Conservation (phyloP, 2,329 filamentous ascomycete species). For the Fusarium nurragi region DNA sequence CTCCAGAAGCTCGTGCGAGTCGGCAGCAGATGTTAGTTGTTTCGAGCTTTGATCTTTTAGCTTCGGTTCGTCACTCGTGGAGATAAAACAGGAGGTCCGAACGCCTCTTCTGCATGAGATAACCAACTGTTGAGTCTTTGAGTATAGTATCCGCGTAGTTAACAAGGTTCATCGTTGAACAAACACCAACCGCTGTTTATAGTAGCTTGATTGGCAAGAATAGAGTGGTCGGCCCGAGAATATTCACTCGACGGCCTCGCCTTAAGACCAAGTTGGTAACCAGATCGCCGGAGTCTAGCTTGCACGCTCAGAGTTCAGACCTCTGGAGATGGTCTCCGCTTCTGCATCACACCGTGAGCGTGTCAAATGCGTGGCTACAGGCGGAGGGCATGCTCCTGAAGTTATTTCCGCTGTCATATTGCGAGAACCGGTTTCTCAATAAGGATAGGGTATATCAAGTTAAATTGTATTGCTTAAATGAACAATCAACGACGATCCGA, state of each 20-base stretch:
- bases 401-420: background rate
- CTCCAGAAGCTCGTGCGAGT: conserved; percentile 1
- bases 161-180: conserved; percentile 4
- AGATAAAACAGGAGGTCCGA: background rate
- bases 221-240: background rate
- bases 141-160: background rate
- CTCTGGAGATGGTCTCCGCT: background rate
- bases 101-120: background rate
- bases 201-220: background rate
- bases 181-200: conserved; percentile 12
- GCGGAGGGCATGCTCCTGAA: background rate
- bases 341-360: background rate
- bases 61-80: background rate
- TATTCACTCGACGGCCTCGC: background rate
- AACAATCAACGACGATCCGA: background rate
- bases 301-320: conserved; percentile 1
- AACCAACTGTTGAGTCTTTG: background rate
- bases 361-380: background rate
- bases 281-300: background rate
- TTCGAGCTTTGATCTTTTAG: conserved; percentile 19
- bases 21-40: conserved; percentile 2
- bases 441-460: background rate
- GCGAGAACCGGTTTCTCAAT: background rate
- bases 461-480: background rate
- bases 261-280: background rate